Evolutionary conservation across 768 basidiomycete species (phyloP), one percentile per base, ranked within the genome.

Genomic region (Bullera alba): DNA sequence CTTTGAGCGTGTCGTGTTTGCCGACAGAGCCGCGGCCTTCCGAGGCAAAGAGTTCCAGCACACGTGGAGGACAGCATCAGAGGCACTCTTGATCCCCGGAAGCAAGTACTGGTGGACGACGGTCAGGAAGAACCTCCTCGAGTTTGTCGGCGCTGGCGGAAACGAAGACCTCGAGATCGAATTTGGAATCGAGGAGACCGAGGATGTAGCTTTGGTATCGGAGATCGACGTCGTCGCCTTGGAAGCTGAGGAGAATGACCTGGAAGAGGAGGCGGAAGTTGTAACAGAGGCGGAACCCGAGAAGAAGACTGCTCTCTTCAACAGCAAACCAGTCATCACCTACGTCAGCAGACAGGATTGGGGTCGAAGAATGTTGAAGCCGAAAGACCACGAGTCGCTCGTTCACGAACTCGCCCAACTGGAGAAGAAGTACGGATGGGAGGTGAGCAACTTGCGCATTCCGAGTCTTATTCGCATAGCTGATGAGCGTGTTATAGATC

Each of bases 321-420:
- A 59, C 28, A 61, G 65, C n/a, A 81, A 61, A 42, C 85, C 84
- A 0, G 91, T 96, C 22, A 89, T 96, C 73, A 93, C 91, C 10
- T 96, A 96, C 62, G 79, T 95, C 53, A 87, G 85, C 7, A 79
- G 91, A 4, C 91, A 96, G 67, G 81, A 78, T 2, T 96, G 90
- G 91, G 84, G 82, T 15, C 75, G 90, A 37, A 78, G 91, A 19
- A 92, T 84, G 83, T 71, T 96, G 48, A 79, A 80, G 27, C 78
- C 77, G 26, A 79, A 80, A 49, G 79, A 90, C 64, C 89, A 96
- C 69, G 83, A 89, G 3, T 78, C 74, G 45, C 79, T 96, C 7
- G 88, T 95, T 1, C 60, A 75, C 50, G 87, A 84, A 67, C 72
- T 96, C 17, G 76, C 82, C 60, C 80, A 79, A 56, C 74, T 93